Base-by-base conservation (phyloP, 2,329 filamentous ascomycete genomes). In the Aureobasidium leucospermi region DNA sequence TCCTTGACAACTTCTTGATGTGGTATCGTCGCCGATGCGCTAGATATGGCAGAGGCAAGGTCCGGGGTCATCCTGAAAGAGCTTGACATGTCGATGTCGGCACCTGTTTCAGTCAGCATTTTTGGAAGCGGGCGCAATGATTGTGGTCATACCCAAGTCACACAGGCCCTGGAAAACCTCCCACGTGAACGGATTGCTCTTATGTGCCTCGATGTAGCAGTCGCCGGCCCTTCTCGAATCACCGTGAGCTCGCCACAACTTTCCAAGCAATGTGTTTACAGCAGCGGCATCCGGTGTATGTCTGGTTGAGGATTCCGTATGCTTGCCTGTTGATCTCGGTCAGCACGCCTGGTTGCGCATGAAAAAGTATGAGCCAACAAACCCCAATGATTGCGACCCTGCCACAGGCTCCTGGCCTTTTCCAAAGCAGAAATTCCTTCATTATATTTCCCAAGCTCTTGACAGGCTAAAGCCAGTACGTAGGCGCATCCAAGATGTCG, bases 171-270 rank as follows among this genome's bases (percentile, higher is more conserved):
- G 85, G 68, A 97, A 97, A 0, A 93, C 92, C 78, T 99, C 94
- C 94, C 94, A 99, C 83, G 96, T 94, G 73, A 97, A 93, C 1
- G 94, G 92, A 68, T 97, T 99, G 58, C 86, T 73, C 74, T 92
- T 95, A 67, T 99, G 77, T 6, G 92, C 85, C 62, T 95, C 90
- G 65, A 96, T 90, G 70, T 94, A 97, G 71, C 85, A 90, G 65
- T 88, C 83, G 15, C 93, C 85, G 7, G 94, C 92, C 73, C 89
- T 91, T 68, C 88, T 88, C 67, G 89, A 82, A 66, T 96, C 84
- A 62, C 82, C 88, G 67, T 94, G 87, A 2, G 84, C 89, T 51
- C 88, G 85, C 76, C 91, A 93, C 31, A 99, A 78, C 74, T 95
- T 96, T 29, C 90, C 94, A 32, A 96, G 79, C 39, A 99, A 76